Percentiles rank a stretch among this genome's conserved stretches.
phyloP scores from a whole-genome alignment of 371 early-diverging fungal genomes.

The Rhizopus stolonifer region DNA sequence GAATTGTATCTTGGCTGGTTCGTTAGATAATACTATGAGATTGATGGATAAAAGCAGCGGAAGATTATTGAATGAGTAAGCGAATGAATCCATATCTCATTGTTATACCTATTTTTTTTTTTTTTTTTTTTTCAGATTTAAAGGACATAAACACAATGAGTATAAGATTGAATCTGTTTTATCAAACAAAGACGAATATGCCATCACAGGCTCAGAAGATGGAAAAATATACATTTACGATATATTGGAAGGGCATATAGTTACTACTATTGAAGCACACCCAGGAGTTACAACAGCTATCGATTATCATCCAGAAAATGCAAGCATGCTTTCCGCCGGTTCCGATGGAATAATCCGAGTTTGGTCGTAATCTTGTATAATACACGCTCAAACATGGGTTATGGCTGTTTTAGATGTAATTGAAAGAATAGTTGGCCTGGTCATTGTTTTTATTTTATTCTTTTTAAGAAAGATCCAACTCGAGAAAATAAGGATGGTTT shows the following conservation, averaged over 20 bases:
- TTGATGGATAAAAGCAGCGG: slow-evolving; percentile 84
- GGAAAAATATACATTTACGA: slow-evolving; percentile 88
- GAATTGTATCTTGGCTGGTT: slow-evolving; percentile 74
- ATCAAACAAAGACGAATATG: slow-evolving; percentile 70
- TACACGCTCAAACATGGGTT: slow-evolving; percentile 1
- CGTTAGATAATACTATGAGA: slow-evolving; percentile 75
- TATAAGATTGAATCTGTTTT: slow-evolving; percentile 75
- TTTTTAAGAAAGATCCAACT: too few species aligned
- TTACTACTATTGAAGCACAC: slow-evolving; percentile 28
- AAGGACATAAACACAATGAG: slow-evolving; percentile 77
- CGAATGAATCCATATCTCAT: background rate
- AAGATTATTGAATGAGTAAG: slow-evolving; percentile 69
- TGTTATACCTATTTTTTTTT: background rate
- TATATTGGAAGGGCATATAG: slow-evolving; percentile 60
- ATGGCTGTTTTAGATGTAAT: background rate
- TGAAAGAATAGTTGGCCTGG: too few species aligned
- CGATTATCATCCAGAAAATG: slow-evolving; percentile 46
- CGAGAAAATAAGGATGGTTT: too few species aligned
- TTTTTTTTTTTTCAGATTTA: slow-evolving; percentile 53
- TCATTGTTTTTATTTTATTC: background rate
- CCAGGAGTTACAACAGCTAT: slow-evolving; percentile 38
- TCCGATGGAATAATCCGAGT: slow-evolving; percentile 58
- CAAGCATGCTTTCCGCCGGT: slow-evolving; percentile 52
- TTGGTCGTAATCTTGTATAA: slow-evolving; percentile 28
- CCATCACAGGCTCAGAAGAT: slow-evolving; percentile 90